Percentiles rank a stretch among this genome's conserved stretches.
These are phyloP conservation scores for Trametes cubensis DNA, from an alignment of 768 basidiomycete genomes.

Conservation along the genomic window DNA sequence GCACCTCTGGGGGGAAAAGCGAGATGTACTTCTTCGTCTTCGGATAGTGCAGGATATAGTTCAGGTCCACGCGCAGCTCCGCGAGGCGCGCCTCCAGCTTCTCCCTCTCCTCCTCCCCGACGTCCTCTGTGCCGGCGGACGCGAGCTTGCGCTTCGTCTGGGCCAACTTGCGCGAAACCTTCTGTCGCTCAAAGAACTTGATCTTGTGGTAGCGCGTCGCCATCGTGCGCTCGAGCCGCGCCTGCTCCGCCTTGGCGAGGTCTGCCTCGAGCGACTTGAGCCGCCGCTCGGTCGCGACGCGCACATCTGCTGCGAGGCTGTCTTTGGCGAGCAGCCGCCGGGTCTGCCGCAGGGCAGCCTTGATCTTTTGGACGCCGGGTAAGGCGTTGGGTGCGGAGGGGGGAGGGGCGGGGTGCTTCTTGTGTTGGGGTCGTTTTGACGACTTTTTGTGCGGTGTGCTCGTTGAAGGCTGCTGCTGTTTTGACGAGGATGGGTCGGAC, in stretches of 20 bases:
- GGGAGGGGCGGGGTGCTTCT: constrained; percentile 14
- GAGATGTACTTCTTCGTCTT: constrained; percentile 88
- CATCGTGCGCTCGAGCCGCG: constrained; percentile 70
- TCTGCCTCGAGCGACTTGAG: constrained; percentile 76
- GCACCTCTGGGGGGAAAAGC: constrained; percentile 75
- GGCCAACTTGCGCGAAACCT: constrained; percentile 75
- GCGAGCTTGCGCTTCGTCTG: constrained; percentile 62
- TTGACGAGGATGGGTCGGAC: constrained; percentile 15
- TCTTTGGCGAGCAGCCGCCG: constrained; percentile 84
- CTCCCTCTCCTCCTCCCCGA: constrained; percentile 40
- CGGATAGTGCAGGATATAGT: constrained; percentile 90
- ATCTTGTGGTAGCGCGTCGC: constrained; percentile 85
- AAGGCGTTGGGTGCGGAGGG: constrained; percentile 26
- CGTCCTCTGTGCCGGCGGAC: constrained; percentile 22
- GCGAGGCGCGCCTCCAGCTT: constrained; percentile 51
- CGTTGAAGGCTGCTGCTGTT: background rate
- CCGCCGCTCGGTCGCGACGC: constrained; percentile 80
- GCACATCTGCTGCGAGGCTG: constrained; percentile 80
- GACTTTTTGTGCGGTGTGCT: constrained; percentile 4
- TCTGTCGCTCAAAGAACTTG: constrained; percentile 95
- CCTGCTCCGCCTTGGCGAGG: constrained; percentile 61
- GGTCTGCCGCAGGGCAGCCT: constrained; percentile 82
- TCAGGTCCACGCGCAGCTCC: constrained; percentile 81
- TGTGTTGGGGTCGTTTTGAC: constrained; percentile 20
- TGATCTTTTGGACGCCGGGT: constrained; percentile 85